A percentile compares a stretch with the other conserved stretches of the same genome.
Evolutionary conservation across 2,329 filamentous ascomycete species (phyloP).

Genomic region (Fusarium goolgardi): DNA sequence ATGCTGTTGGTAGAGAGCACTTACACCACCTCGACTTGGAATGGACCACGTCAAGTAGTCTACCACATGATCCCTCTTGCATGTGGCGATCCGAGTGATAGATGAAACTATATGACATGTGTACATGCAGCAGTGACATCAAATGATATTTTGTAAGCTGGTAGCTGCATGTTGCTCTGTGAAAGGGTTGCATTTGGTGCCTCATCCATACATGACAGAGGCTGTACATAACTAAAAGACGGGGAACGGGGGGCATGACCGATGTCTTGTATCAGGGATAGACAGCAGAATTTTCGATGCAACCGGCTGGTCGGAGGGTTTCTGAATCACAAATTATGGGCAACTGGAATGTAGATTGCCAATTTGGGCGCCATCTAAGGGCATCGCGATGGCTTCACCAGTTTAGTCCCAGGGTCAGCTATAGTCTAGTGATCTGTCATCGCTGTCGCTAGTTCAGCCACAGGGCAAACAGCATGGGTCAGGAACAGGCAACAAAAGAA

Average conservation of each 20-base stretch:
- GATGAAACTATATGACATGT: background rate
- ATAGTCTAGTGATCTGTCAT: background rate
- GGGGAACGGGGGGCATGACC: constrained; percentile 2
- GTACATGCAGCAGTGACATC: background rate
- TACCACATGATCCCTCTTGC: background rate
- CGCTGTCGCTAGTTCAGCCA: background rate
- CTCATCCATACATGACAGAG: background rate
- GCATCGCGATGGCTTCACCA: constrained; percentile 32
- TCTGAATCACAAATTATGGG: constrained; percentile 1
- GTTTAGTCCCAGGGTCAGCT: background rate
- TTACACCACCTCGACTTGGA: background rate
- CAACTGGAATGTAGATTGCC: constrained; percentile 30
- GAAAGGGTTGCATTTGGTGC: background rate
- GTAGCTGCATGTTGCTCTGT: background rate
- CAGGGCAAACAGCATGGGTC: background rate
- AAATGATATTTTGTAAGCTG: background rate
- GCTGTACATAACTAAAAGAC: constrained; percentile 1
- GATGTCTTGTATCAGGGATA: constrained; percentile 24
- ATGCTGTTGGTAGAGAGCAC: background rate
- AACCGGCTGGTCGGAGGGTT: constrained; percentile 4
- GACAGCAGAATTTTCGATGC: constrained; percentile 12
- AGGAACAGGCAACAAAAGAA: background rate
- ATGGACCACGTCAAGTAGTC: background rate
- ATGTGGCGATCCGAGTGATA: background rate
- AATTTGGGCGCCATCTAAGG: constrained; percentile 21